phyloP scores from a whole-genome alignment of 306 rosid species.

The apple (Malus domestica) region ASM211411v1 NC_041796.1:24957501-24958000 shows the following conservation, averaged over 20 bases:
- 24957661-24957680: constrained; percentile 69
- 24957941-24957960: not conserved
- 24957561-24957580: not conserved
- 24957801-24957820: not conserved
- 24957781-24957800: not conserved
- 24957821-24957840: not conserved
- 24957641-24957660: constrained; percentile 83
- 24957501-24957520: not conserved
- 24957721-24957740: not conserved
- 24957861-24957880: not conserved
- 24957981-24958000: not conserved
- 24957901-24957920: too few species aligned
- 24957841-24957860: not conserved
- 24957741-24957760: not conserved
- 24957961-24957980: not conserved
- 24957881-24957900: not conserved
- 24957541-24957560: not conserved
- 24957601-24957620: constrained; percentile 26
- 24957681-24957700: constrained; percentile 83
- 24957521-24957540: not conserved
- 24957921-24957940: too few species aligned
- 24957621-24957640: constrained; percentile 92
- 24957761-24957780: not conserved
- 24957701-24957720: constrained; percentile 22
- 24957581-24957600: not conserved